Evolutionary conservation across 305 asterid genomes (phyloP), one percentile per base, ranked within the genome.

Genomic region (Fraxinus velutina): DNA sequence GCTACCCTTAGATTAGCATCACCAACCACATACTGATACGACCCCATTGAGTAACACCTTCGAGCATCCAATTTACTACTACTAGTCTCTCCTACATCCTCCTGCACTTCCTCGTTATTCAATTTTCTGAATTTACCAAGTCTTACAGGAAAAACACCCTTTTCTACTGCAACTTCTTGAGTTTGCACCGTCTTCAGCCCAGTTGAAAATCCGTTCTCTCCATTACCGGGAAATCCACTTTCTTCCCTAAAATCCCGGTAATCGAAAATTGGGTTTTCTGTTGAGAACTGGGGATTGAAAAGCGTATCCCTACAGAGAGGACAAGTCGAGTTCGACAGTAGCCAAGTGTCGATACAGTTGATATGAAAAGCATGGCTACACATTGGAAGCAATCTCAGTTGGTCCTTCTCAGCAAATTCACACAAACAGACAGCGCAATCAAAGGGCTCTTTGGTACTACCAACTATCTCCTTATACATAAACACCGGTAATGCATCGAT

Each of bases 301-400:
- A 96, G 98, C 13, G 94, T 81, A 44, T 90, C 94, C 80, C 99
- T 88, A 80, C 99, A 96, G 36, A 96, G 96, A 42, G 99, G 99
- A 44, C 99, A 96, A 0, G 98, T 87, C 1, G 99, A 96, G 83
- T 96, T 96, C 1, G 99, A 89, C 34, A 94, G 83, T 19, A 94
- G 98, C 99, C 99, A 96, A 66, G 98, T 96, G 76, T 94, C 99
- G 7, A 94, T 94, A 83, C 99, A 96, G 27, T 76, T 88, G 79
- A 93, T 87, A 81, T 96, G 99, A 84, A 96, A 96, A 76, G 99
- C 99, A 87, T 96, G 99, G 89, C 99, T 90, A 78, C 99, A 96
- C 78, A 83, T 85, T 0, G 99, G 99, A 57, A 96, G 98, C 90
- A 96, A 81, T 79, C 99, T 90, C 85, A 96, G 80, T 22, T 94